These are phyloP conservation scores for Coniella vitis DNA, from an alignment of 2,329 filamentous ascomycete genomes.

Conservation along the genomic window DNA sequence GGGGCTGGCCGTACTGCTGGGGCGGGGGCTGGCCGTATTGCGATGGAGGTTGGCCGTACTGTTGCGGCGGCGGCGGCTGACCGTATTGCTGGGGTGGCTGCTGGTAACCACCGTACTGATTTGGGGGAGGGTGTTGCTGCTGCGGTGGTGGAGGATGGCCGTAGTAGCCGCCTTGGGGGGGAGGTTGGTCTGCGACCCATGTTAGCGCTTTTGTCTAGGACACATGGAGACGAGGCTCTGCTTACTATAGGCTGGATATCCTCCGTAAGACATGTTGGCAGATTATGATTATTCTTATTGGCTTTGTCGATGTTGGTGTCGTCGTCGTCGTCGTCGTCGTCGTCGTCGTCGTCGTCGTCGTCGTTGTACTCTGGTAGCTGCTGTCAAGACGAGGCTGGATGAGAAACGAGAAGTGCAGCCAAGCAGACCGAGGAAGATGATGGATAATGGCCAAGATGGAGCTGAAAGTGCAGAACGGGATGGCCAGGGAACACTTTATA, in stretches of 20 bases:
- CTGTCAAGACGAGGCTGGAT: too few relatives aligned
- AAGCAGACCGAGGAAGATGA: too few relatives aligned
- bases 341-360: too few relatives aligned
- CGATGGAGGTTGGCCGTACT: not conserved
- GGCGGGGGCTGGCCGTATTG: conserved; percentile 1
- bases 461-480: too few relatives aligned
- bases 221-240: not conserved
- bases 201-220: conserved; percentile 1
- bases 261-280: conserved; percentile 28
- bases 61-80: not conserved
- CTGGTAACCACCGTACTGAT: not conserved
- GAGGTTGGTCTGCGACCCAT: conserved; percentile 9
- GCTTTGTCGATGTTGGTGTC: not conserved
- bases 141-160: conserved; percentile 7
- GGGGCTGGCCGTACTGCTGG: not conserved
- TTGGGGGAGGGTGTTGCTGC: conserved; percentile 1
- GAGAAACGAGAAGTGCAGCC: too few relatives aligned
- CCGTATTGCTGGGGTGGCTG: not conserved
- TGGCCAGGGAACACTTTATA: too few relatives aligned
- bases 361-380: too few relatives aligned
- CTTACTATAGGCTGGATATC: conserved; percentile 30
- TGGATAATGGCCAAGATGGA: too few relatives aligned
- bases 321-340: too few relatives aligned
- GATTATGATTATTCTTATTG: too few relatives aligned
- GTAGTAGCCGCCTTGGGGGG: conserved; percentile 21